These are phyloP conservation scores for Calonectria fujianensis DNA, from an alignment of 2,329 filamentous ascomycete species.

Conservation along the genomic window DNA sequence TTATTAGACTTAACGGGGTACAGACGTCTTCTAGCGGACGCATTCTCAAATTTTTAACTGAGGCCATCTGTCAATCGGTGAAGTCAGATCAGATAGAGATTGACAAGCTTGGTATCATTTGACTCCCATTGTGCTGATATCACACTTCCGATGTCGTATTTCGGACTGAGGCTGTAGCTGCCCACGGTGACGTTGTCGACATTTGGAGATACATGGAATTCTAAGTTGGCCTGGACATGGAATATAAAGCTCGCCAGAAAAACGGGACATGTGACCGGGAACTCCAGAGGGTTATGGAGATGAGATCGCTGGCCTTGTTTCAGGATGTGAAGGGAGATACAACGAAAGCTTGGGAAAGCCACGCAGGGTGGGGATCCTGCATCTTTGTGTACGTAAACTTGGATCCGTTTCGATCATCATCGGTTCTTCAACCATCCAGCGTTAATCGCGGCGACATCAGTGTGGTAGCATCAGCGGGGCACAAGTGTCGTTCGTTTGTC, in stretches of 20 bases:
- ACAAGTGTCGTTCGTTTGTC: background rate
- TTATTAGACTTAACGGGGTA: background rate
- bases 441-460: background rate
- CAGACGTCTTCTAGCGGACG: background rate
- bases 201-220: background rate
- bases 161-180: background rate
- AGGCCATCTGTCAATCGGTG: background rate
- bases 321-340: background rate
- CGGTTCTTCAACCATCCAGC: background rate
- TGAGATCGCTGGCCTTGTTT: background rate
- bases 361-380: background rate
- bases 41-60: background rate
- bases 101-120: background rate
- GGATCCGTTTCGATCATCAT: background rate
- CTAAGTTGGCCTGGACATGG: background rate
- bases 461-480: background rate
- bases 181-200: background rate
- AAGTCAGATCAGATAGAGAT: background rate
- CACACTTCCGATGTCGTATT: background rate
- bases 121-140: background rate
- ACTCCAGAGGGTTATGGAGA: background rate
- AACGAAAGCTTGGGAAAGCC: background rate
- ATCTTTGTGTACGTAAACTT: background rate
- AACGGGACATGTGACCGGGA: background rate
- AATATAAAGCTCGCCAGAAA: background rate